Base-by-base conservation (phyloP, 1,284 basidiomycete genomes). In the Fistulinella staudtii region DNA sequence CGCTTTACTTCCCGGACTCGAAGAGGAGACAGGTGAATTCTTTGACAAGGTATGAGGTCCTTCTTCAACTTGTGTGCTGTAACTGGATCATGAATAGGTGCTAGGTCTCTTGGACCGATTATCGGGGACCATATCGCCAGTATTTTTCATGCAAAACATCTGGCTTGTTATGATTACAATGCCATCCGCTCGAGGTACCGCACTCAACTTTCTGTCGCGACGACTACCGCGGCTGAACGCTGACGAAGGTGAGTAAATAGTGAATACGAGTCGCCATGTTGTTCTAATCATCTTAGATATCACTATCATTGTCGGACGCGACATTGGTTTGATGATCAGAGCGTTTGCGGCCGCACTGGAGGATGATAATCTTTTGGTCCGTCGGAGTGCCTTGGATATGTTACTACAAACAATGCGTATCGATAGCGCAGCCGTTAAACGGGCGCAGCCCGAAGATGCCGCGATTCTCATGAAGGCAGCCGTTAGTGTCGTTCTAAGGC, bases 21-120 rank as follows among this genome's bases (percentile, higher is more conserved):
- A 97, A 64, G 94, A 98, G 65, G 94, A 96, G 64, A 92, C 89
- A 0, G 90, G 92, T 3, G 94, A 98, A 65, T 96, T 90, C 68
- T 98, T 98, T 56, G 95, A 99, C 39, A 90, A 91, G 70, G 92
- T 89, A 46, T 24, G 74, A 21, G 29, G 18, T 35, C 25, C 20
- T n/a, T 25, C 14, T 25, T 47, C 3, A 7, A 14, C 14, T n/a
- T 8, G 39, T 34, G 40, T 28, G 40, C 24, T 47, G 21, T 41
- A 41, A 43, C 39, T 50, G 31, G 33, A 63, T 44, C 41, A 44
- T 43, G 45, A 51, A 15, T 50, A 93, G 87, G 90, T 94, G n/a
- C 64, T 97, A 22, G 72, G 72, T 22, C 68, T 99, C 6, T 72
- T 99, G 39, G 92, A 93, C 64, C 75, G 79, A 21, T 68, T 99